A percentile compares a stretch with the other conserved stretches of the same genome.
Conservation (phyloP, 2,329 filamentous ascomycete species). For the Gaeumannomyces sp. region DNA sequence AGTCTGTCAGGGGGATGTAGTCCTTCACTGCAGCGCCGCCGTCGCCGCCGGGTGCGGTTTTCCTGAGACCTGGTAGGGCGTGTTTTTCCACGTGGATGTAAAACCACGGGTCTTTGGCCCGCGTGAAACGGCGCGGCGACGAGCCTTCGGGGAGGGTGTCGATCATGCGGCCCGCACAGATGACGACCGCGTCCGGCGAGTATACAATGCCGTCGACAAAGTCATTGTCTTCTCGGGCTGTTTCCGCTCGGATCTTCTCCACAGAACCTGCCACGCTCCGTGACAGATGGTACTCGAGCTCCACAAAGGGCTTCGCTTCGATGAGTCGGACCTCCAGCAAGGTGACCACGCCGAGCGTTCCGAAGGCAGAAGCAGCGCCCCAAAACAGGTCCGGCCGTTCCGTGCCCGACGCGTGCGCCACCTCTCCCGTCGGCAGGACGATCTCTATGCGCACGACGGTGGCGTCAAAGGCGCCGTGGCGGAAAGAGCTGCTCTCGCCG, state of each 20-base stretch:
- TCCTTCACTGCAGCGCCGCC: constrained; percentile 23
- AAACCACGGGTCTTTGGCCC: constrained; percentile 63
- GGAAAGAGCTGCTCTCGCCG: constrained; percentile 62
- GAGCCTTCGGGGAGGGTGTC: constrained; percentile 34
- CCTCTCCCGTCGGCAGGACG: constrained; percentile 51
- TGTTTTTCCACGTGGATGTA: constrained; percentile 52
- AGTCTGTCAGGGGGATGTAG: constrained; percentile 56
- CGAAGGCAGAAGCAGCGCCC: constrained; percentile 52
- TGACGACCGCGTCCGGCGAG: constrained; percentile 44
- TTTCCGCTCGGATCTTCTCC: constrained; percentile 29
- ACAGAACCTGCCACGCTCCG: constrained; percentile 36
- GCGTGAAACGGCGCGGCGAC: constrained; percentile 43
- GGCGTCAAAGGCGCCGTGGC: constrained; percentile 59
- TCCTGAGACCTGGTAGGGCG: background rate
- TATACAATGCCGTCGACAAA: constrained; percentile 68
- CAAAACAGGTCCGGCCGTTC: constrained; percentile 50
- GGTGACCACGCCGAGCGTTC: constrained; percentile 55
- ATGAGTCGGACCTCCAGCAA: constrained; percentile 51
- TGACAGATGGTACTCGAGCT: constrained; percentile 46
- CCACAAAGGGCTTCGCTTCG: constrained; percentile 47
- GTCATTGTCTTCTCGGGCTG: constrained; percentile 30
- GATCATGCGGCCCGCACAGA: constrained; percentile 55
- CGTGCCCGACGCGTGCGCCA: constrained; percentile 39
- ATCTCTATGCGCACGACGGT: constrained; percentile 59
- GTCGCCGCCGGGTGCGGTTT: constrained; percentile 16